Percentiles rank a stretch among this genome's conserved stretches.
phyloP scores from a whole-genome alignment of 2,329 filamentous ascomycete species.

The Tolypocladium guangdongense region DNA sequence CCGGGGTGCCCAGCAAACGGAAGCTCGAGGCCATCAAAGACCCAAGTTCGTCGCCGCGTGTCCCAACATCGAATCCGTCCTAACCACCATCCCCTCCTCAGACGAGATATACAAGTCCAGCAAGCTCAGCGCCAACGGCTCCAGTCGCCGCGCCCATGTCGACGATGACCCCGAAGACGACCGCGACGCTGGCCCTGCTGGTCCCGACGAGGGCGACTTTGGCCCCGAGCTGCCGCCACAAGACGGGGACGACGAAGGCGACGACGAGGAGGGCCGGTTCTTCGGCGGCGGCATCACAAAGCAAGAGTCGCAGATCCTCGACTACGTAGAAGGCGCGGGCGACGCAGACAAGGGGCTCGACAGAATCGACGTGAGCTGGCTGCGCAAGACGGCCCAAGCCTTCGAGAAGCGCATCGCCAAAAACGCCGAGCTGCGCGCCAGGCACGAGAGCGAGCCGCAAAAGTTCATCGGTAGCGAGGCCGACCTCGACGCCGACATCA shows the following conservation, averaged over 20 bases:
- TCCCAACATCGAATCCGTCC: not conserved
- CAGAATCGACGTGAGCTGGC: constrained; percentile 74
- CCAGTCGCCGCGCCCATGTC: constrained; percentile 34
- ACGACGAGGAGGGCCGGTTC: constrained; percentile 90
- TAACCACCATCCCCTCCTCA: constrained; percentile 13
- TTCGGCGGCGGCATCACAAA: constrained; percentile 85
- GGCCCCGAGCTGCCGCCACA: constrained; percentile 35
- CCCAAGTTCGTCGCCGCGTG: constrained; percentile 39
- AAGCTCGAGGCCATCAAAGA: constrained; percentile 52
- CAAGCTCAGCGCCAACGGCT: constrained; percentile 35
- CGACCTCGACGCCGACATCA: constrained; percentile 81
- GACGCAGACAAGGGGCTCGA: constrained; percentile 40
- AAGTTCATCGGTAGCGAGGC: constrained; percentile 82
- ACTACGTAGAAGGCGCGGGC: constrained; percentile 60
- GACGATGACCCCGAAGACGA: constrained; percentile 30
- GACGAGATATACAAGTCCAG: constrained; percentile 55
- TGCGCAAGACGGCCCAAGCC: constrained; percentile 67
- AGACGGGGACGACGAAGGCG: constrained; percentile 37
- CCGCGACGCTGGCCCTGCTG: constrained; percentile 37
- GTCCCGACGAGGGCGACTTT: constrained; percentile 40
- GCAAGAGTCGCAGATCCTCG: constrained; percentile 70
- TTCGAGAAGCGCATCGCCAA: constrained; percentile 88
- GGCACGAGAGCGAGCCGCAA: constrained; percentile 67
- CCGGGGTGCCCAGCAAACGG: constrained; percentile 45
- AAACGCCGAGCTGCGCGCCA: constrained; percentile 81